phyloP scores from a whole-genome alignment of 164 flowering plant species.

The Buxus sempervirens region DNA sequence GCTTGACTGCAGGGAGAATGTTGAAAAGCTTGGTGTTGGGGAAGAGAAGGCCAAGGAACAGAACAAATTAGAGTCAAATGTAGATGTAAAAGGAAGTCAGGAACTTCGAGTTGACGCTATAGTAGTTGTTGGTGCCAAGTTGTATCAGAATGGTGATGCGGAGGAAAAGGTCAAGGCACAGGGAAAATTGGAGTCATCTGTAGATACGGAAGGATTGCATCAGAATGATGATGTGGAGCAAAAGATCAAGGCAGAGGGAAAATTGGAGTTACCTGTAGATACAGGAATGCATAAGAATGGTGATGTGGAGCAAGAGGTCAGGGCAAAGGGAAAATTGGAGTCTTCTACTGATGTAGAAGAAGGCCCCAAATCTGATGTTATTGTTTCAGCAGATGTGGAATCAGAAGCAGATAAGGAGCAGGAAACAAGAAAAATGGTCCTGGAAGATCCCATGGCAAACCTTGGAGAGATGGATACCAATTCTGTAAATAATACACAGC shows the following conservation, averaged over 20 bases:
- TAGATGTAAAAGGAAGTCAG: constrained; percentile 8
- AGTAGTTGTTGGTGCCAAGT: constrained; percentile 8
- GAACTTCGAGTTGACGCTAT: not conserved
- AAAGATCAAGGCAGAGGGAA: constrained; percentile 3
- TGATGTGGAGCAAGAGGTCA: not conserved
- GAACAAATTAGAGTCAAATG: constrained; percentile 1
- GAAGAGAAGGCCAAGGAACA: constrained; percentile 9
- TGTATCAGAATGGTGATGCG: not conserved
- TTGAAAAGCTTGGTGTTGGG: too few relatives aligned
- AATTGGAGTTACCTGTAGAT: not conserved
- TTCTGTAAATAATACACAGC: constrained; percentile 1
- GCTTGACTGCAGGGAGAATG: not conserved
- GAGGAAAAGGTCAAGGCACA: constrained; percentile 8
- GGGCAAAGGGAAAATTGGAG: constrained; percentile 6
- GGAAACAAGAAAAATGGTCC: too few relatives aligned
- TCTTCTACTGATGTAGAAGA: too few relatives aligned
- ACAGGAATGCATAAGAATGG: constrained; percentile 3
- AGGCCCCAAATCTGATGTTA: constrained; percentile 1
- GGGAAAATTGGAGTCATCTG: not conserved
- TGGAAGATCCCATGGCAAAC: not conserved
- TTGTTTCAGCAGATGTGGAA: not conserved
- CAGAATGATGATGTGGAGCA: not conserved
- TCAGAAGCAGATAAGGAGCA: too few relatives aligned
- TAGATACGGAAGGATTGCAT: constrained; percentile 1
- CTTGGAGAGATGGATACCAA: not conserved